These are phyloP conservation scores for Sarcodon aspratus DNA, from an alignment of 768 basidiomycete species.

Conservation along the genomic window DNA sequence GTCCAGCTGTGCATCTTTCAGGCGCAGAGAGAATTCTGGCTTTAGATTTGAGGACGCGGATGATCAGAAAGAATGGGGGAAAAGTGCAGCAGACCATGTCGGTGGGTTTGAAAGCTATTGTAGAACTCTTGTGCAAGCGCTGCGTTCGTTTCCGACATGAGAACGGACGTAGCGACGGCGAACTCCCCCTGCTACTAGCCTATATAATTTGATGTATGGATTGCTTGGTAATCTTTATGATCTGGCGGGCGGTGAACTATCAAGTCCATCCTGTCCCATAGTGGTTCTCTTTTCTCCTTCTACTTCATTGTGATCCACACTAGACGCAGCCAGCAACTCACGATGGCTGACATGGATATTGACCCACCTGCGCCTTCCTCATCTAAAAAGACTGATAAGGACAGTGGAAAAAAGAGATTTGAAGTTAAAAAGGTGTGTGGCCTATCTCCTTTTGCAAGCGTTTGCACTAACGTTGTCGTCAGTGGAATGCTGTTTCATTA, in stretches of 20 bases:
- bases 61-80: background rate
- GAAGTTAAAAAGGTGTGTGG: constrained; percentile 92
- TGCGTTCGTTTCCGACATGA: constrained; percentile 18
- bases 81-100: constrained; percentile 31
- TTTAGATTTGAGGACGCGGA: constrained; percentile 11
- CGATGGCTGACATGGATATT: constrained; percentile 64
- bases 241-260: too few species aligned
- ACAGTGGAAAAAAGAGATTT: constrained; percentile 70
- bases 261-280: too few species aligned
- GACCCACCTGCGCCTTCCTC: constrained; percentile 35
- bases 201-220: too few species aligned
- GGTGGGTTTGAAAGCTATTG: constrained; percentile 34
- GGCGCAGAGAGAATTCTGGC: background rate
- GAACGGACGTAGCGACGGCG: constrained; percentile 1
- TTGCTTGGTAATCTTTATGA: background rate
- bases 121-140: constrained; percentile 41
- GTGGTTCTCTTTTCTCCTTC: background rate
- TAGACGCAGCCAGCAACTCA: constrained; percentile 2
- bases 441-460: background rate
- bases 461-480: background rate
- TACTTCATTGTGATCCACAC: background rate
- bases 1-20: constrained; percentile 8
- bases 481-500: constrained; percentile 99
- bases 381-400: constrained; percentile 35
- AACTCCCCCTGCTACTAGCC: constrained; percentile 6